Conservation (phyloP, 192 early-diverging fungal genomes). For the Entophlyctis luteolus region DNA sequence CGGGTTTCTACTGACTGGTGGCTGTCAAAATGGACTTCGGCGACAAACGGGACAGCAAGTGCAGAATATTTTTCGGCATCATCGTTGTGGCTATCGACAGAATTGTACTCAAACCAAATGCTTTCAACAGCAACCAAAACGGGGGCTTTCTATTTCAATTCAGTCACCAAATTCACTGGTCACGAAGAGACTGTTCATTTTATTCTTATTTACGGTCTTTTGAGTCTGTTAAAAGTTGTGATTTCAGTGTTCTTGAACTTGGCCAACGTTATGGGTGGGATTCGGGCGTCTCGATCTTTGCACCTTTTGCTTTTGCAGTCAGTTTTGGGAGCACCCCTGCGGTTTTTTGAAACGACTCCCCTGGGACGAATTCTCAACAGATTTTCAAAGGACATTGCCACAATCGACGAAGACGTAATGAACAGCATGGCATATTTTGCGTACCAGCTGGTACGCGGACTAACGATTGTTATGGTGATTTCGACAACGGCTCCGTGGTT, state of each 20-base stretch:
- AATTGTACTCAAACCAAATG: background rate
- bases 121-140: background rate
- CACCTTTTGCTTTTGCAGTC: slow-evolving; percentile 61
- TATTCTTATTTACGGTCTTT: slow-evolving; percentile 8
- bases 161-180: background rate
- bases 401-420: slow-evolving; percentile 38
- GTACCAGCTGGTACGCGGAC: slow-evolving; percentile 51
- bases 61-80: background rate
- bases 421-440: slow-evolving; percentile 38
- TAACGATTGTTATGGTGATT: slow-evolving; percentile 56
- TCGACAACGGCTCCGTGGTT: slow-evolving; percentile 40
- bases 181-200: slow-evolving; percentile 12
- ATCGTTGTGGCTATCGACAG: background rate
- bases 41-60: background rate
- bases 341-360: slow-evolving; percentile 45
- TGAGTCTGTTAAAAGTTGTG: slow-evolving; percentile 3
- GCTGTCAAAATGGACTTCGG: slow-evolving; percentile 35
- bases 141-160: background rate
- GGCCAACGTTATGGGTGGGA: background rate
- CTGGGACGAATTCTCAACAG: slow-evolving; percentile 69
- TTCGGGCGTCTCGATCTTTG: slow-evolving; percentile 24
- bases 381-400: slow-evolving; percentile 65
- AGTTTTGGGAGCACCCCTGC: slow-evolving; percentile 51
- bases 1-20: slow-evolving; percentile 36
- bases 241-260: background rate